Base-by-base conservation (phyloP, 345 rosid species). In the Citrus trifoliata region DNA sequence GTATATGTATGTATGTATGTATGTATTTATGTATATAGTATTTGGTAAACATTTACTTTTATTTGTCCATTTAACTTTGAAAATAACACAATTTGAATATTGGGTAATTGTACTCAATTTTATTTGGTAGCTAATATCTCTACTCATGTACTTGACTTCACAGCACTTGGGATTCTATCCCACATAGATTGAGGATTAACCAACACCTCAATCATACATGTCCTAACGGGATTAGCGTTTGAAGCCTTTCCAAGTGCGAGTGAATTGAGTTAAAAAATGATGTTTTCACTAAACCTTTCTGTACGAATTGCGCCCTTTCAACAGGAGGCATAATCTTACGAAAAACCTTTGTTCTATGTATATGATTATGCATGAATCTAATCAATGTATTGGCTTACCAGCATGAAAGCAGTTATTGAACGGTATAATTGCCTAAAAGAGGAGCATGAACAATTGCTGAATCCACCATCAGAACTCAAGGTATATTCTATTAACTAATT, bases 361-460 rank as follows among this genome's bases (percentile, higher is more conserved):
- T 46, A 55, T 35, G 27, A 78, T 18, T 51, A 14, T 67, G 37
- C 62, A 79, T 68, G 27, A 69, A 71, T 67, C 55, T 69, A 75
- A 72, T 73, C 77, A 24, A 3, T 40, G n/a, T 67, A 78, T 78
- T 53, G 75, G 18, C 48, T 72, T 73, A 66, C 48, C 91, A 93
- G 98, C 85, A 89, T 92, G 92, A 88, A 85, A 80, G 80, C 90
- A 40, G 78, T 87, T 70, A 84, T 90, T 42, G 98, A 93, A 56
- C 84, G 92, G 78, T 93, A 89, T 81, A 88, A 79, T 85, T 86
- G 74, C 75, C 73, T 79, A 80, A 93, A 89, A 87, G 90, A 87
- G 70, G 97, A 88, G 60, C 88, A 85, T 25, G 88, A 87, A 74
- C 93, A 88, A 72, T 46, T 84, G 70, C 63, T 78, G 74, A 88